phyloP scores from a whole-genome alignment of 768 basidiomycete species.

The Pleurotus citrinopileatus region DNA sequence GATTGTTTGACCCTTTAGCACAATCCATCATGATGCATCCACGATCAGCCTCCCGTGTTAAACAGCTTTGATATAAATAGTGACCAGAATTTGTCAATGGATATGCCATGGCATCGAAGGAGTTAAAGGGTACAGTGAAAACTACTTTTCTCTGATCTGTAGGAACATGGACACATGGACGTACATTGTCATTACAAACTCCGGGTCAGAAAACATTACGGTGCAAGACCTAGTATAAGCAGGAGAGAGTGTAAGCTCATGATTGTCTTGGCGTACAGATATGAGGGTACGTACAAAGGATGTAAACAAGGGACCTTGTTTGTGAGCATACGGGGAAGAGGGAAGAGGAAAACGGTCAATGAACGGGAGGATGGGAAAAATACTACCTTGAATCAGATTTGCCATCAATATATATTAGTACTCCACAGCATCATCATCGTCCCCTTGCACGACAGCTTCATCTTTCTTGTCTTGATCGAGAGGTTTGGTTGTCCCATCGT shows the following conservation, averaged over 20 bases:
- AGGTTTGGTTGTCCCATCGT: conserved; percentile 31
- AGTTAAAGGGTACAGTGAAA: too few relatives aligned
- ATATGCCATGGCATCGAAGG: too few relatives aligned
- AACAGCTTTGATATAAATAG: too few relatives aligned
- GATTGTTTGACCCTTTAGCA: too few relatives aligned
- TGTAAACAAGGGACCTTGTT: neutral
- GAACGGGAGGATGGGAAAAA: neutral
- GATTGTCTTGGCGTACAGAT: neutral
- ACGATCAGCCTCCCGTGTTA: too few relatives aligned
- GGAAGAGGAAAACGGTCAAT: conserved; percentile 1
- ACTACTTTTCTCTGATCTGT: neutral
- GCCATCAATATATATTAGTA: conserved; percentile 45
- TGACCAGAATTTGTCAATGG: too few relatives aligned
- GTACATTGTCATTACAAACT: neutral
- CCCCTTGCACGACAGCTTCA: conserved; percentile 55
- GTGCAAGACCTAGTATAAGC: neutral
- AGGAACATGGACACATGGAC: neutral
- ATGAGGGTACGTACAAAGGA: neutral
- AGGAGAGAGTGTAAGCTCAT: neutral
- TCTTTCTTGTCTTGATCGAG: conserved; percentile 44
- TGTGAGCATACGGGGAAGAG: neutral
- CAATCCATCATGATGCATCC: too few relatives aligned
- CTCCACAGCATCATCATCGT: conserved; percentile 82
- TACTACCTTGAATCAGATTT: conserved; percentile 7
- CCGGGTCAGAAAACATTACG: conserved; percentile 1